Conservation (phyloP, 2,329 filamentous ascomycete species). For the Xylariomycetidae sp. region DNA sequence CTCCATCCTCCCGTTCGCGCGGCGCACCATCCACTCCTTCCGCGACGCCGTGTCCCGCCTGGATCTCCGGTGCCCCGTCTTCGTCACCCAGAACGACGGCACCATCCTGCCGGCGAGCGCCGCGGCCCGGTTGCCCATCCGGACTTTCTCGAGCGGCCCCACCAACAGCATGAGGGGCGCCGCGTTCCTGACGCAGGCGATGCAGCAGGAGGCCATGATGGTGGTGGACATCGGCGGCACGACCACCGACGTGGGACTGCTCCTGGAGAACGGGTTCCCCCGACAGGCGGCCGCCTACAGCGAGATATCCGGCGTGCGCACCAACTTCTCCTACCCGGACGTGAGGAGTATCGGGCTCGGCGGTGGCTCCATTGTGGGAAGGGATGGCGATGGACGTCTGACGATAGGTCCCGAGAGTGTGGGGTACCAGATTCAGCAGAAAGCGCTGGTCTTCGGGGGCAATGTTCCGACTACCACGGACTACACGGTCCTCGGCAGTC, state of each 20-base stretch:
- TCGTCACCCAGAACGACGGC: slow-evolving; percentile 58
- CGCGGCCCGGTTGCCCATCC: slow-evolving; percentile 51
- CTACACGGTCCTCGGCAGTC: slow-evolving; percentile 30
- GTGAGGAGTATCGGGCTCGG: slow-evolving; percentile 54
- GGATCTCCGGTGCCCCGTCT: slow-evolving; percentile 45
- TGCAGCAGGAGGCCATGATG: slow-evolving; percentile 35
- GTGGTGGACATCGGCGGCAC: slow-evolving; percentile 63
- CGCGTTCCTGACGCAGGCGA: slow-evolving; percentile 45
- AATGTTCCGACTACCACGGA: slow-evolving; percentile 54
- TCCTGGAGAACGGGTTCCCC: slow-evolving; percentile 56
- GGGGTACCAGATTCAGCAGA: slow-evolving; percentile 46
- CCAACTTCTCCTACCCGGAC: slow-evolving; percentile 52
- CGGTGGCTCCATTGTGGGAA: slow-evolving; percentile 47
- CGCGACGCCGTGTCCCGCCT: slow-evolving; percentile 43
- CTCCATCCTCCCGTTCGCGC: slow-evolving; percentile 50
- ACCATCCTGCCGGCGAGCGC: slow-evolving; percentile 47
- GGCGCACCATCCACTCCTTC: slow-evolving; percentile 49
- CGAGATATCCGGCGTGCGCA: slow-evolving; percentile 55
- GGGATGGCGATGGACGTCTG: slow-evolving; percentile 26
- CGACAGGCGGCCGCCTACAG: slow-evolving; percentile 55
- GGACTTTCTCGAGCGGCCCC: slow-evolving; percentile 55
- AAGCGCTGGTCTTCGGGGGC: slow-evolving; percentile 52
- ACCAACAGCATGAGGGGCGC: slow-evolving; percentile 59
- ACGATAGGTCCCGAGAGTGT: slow-evolving; percentile 55
- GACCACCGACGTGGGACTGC: slow-evolving; percentile 55